Base-by-base conservation (phyloP, 2,329 filamentous ascomycete species). In the Penicillium sp. region DNA sequence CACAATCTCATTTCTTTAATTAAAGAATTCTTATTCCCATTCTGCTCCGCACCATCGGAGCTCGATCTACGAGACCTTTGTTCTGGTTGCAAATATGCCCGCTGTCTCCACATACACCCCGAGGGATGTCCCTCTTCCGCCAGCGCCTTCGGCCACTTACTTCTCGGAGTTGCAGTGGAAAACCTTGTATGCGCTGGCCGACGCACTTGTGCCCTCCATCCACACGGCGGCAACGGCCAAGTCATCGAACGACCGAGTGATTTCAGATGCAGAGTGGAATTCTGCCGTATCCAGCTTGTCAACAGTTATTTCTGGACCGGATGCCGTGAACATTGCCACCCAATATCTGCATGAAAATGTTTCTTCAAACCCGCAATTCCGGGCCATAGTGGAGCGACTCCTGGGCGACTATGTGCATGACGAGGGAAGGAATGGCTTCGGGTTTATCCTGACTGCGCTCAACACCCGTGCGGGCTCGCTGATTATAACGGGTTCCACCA, bases 161-260 rank as follows among this genome's bases (percentile, higher is more conserved):
- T 77, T 86, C 60, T 80, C 77, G 2, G 68, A 78, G 13, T 67
- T 74, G 2, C 84, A 87, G 76, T 86, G 84, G 84, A 75, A 72
- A 31, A 84, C 80, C 1, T 71, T 87, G 3, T 72, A 82, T 45
- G 79, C 83, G 25, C 77, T 87, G 31, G 75, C 80, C 9, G 83
- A 86, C 58, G 77, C 83, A 1, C 71, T 86, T 46, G 73, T 86
- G 21, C 83, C 84, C 1, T 75, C 80, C 2, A 73, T 86, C 55
- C 74, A 72, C 37, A 73, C 76, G 3, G 68, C 71, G 0, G 67
- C 68, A 4, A 68, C 65, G 0, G 68, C 71, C 8, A 70, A 70
- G 44, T 66, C 69, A 10, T 58, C 58, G 0, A 66, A 63, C 1
- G 69, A 76, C 34, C 73, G 79, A 37, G 68, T 70, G 2, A 63